Evolutionary conservation across 805 yeast species (phyloP).

Genomic region (Metschnikowia gelsemii): DNA sequence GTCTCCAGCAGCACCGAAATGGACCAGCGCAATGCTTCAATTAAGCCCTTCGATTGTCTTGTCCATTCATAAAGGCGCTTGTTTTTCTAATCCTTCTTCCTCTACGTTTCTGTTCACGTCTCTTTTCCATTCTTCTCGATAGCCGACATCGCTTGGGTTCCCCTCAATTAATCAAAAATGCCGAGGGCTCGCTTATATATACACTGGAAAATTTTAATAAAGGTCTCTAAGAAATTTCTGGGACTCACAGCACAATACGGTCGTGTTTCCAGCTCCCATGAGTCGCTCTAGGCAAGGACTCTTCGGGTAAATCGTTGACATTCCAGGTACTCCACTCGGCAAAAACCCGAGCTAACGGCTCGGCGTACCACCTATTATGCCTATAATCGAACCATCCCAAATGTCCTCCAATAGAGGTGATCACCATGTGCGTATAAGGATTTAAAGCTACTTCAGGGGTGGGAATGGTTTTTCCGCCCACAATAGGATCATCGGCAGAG

Average conservation of each 20-base stretch:
- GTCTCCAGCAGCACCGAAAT: conserved; percentile 11
- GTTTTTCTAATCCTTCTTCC: background rate
- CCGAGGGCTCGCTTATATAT: background rate
- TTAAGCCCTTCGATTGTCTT: conserved; percentile 2
- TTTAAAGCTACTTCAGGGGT: conserved; percentile 47
- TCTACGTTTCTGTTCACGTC: background rate
- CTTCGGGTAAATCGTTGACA: conserved; percentile 16
- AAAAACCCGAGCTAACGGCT: conserved; percentile 36
- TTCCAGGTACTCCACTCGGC: conserved; percentile 32
- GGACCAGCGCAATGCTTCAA: conserved; percentile 13
- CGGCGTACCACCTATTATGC: conserved; percentile 40
- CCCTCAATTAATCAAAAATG: background rate
- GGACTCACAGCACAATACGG: conserved; percentile 21
- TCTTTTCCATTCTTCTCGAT: no score
- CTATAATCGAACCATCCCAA: conserved; percentile 48
- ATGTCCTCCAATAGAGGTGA: conserved; percentile 72
- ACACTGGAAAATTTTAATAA: background rate
- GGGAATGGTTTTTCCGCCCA: conserved; percentile 55
- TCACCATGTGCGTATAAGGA: conserved; percentile 57
- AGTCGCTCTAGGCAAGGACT: conserved; percentile 30
- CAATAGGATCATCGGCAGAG: conserved; percentile 68
- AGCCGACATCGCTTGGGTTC: no score
- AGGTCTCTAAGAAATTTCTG: background rate
- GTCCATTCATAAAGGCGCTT: background rate
- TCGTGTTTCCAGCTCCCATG: conserved; percentile 36